Evolutionary conservation across 768 basidiomycete species (phyloP).

Genomic region (Hydnomerulius pinastri): DNA sequence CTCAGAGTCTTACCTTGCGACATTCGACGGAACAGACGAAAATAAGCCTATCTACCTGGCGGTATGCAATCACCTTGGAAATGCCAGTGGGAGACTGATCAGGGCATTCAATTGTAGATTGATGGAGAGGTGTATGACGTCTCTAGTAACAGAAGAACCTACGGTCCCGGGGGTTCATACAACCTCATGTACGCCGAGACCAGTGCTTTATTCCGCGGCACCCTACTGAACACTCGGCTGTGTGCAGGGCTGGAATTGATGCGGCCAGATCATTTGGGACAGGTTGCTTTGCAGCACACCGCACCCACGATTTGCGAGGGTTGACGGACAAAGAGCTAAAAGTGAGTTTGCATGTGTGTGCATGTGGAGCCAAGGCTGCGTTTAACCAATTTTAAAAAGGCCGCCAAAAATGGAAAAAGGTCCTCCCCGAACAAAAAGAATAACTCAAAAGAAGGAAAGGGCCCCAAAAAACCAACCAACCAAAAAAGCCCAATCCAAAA

Average conservation of each 20-base stretch:
- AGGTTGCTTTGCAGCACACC: slow-evolving; percentile 89
- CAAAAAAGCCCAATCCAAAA: slow-evolving; percentile 71
- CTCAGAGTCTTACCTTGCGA: slow-evolving; percentile 66
- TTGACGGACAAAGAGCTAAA: slow-evolving; percentile 68
- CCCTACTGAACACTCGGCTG: slow-evolving; percentile 19
- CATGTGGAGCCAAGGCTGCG: background rate
- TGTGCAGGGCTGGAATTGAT: slow-evolving; percentile 78
- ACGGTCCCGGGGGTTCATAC: slow-evolving; percentile 89
- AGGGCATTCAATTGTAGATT: slow-evolving; percentile 51
- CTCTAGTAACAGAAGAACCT: slow-evolving; percentile 67
- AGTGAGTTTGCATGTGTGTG: slow-evolving; percentile 44
- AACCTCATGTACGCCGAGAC: slow-evolving; percentile 56
- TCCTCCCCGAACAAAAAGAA: slow-evolving; percentile 79
- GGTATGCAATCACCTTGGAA: slow-evolving; percentile 44
- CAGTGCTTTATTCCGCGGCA: slow-evolving; percentile 17
- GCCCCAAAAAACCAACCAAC: slow-evolving; percentile 76
- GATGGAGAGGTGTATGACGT: slow-evolving; percentile 95
- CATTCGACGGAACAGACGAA: slow-evolving; percentile 70
- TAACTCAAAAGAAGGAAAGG: slow-evolving; percentile 79
- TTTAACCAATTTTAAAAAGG: slow-evolving; percentile 40
- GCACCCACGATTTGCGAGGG: slow-evolving; percentile 89
- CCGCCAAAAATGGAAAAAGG: slow-evolving; percentile 84
- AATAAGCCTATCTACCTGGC: slow-evolving; percentile 81
- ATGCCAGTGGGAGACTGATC: slow-evolving; percentile 5
- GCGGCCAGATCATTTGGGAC: slow-evolving; percentile 93